A percentile compares a stretch with the other conserved stretches of the same genome.
These are phyloP conservation scores for Galerina sulciceps DNA, from an alignment of 768 basidiomycete genomes.

Conservation along the genomic window DNA sequence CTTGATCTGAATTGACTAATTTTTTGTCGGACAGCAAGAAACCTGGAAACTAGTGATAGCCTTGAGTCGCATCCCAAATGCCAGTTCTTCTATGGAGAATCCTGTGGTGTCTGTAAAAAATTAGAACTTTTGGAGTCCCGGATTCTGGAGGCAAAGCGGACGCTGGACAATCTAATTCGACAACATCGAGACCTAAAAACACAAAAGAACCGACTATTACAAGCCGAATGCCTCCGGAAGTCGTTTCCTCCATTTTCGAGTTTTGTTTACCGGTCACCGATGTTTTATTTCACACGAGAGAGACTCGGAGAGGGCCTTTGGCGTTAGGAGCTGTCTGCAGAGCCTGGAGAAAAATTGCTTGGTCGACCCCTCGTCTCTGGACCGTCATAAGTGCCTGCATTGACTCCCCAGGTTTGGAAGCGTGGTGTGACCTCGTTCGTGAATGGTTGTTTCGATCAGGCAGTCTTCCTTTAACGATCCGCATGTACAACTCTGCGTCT, in stretches of 20 bases:
- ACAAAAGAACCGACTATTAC: background rate
- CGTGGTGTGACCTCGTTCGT: background rate
- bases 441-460: background rate
- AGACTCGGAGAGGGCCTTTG: background rate
- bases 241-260: background rate
- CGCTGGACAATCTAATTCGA: background rate
- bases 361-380: conserved; percentile 1
- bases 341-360: background rate
- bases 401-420: background rate
- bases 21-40: too few species aligned
- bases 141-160: background rate
- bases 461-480: background rate
- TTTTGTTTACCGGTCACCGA: background rate
- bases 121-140: background rate
- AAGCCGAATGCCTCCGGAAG: background rate
- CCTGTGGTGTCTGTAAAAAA: background rate
- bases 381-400: background rate
- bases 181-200: background rate
- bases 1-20: too few species aligned
- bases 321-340: conserved; percentile 2
- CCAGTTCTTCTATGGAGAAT: background rate
- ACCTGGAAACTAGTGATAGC: too few species aligned
- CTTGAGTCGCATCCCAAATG: background rate
- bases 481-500: too few species aligned
- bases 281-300: too few species aligned